phyloP scores from a whole-genome alignment of 768 basidiomycete species.

The Plicaturopsis crispa region DNA sequence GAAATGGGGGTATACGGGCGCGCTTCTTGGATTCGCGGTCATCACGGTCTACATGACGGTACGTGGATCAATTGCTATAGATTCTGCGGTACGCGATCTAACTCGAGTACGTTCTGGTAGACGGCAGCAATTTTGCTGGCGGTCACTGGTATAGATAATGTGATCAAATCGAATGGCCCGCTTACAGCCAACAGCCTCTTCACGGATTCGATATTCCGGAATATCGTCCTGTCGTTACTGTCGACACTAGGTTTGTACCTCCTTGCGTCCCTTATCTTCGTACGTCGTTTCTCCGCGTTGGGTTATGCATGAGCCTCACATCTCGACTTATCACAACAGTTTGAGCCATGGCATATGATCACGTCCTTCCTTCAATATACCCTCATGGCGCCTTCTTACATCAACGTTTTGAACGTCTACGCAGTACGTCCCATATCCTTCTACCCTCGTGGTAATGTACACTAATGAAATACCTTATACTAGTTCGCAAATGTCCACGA shows the following conservation, averaged over 20 bases:
- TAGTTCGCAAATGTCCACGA: conserved; percentile 88
- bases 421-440: conserved; percentile 36
- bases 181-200: conserved; percentile 58
- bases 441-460: not conserved
- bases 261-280: conserved; percentile 75
- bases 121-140: conserved; percentile 76
- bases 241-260: conserved; percentile 91
- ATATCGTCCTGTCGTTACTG: conserved; percentile 77
- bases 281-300: conserved; percentile 41
- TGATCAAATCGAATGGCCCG: conserved; percentile 37
- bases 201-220: conserved; percentile 71
- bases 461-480: conserved; percentile 1
- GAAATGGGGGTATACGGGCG: conserved; percentile 79
- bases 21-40: conserved; percentile 81
- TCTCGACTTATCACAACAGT: conserved; percentile 43
- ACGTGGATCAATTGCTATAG: too few species aligned
- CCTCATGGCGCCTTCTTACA: conserved; percentile 90
- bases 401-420: conserved; percentile 89
- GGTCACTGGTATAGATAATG: conserved; percentile 65
- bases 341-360: conserved; percentile 98
- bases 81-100: too few species aligned
- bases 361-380: conserved; percentile 93
- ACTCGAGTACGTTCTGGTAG: too few species aligned
- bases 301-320: too few species aligned
- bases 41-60: conserved; percentile 98